These are phyloP conservation scores for Colletotrichum sidae DNA, from an alignment of 2,329 filamentous ascomycete species.

Conservation along the genomic window DNA sequence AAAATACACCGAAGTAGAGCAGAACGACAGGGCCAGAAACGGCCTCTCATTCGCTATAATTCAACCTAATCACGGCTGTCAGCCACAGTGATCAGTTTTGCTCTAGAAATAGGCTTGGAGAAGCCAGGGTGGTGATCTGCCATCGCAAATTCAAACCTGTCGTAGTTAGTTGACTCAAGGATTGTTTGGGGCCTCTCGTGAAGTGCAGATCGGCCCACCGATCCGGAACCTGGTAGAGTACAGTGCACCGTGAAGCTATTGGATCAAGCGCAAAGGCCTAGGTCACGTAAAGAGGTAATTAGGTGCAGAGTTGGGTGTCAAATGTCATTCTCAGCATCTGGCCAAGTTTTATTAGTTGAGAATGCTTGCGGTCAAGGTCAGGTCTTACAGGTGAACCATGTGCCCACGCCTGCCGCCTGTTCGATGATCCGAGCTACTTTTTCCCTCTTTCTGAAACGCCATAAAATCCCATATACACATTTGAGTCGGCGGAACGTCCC, in stretches of 20 bases:
- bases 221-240: slow-evolving; percentile 1
- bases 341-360: slow-evolving; percentile 33
- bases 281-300: slow-evolving; percentile 14
- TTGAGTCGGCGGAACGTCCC: background rate
- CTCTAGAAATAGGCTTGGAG: too few relatives aligned
- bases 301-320: slow-evolving; percentile 10
- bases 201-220: background rate
- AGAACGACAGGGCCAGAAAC: background rate
- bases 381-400: slow-evolving; percentile 32
- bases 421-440: slow-evolving; percentile 23
- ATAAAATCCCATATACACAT: slow-evolving; percentile 19
- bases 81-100: too few relatives aligned
- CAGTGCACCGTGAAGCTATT: background rate
- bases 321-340: slow-evolving; percentile 24
- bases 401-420: slow-evolving; percentile 27
- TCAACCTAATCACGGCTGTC: slow-evolving; percentile 1
- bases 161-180: slow-evolving; percentile 1
- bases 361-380: slow-evolving; percentile 24
- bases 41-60: slow-evolving; percentile 14
- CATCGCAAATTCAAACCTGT: slow-evolving; percentile 15
- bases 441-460: slow-evolving; percentile 32
- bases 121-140: too few relatives aligned
- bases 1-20: slow-evolving; percentile 11
- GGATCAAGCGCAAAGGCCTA: background rate
- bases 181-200: background rate